Conservation (phyloP, 192 early-diverging fungal genomes). For the Coemansia sp. region DNA sequence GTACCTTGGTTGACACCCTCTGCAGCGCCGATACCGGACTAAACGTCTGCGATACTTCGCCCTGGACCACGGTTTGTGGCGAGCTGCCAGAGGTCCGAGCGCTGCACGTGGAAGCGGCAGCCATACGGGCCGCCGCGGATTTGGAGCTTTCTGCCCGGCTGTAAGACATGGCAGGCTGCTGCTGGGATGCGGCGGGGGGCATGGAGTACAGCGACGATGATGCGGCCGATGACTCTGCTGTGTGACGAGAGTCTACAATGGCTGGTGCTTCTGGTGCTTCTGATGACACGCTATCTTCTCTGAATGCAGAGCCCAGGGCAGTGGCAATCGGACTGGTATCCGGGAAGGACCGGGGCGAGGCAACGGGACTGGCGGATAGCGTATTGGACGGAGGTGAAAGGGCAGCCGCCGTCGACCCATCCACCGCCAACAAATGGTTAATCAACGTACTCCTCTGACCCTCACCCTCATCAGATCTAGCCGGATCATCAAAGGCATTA, state of each 20-base stretch:
- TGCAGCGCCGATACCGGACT: neutral
- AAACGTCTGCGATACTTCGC: neutral
- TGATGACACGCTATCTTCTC: neutral
- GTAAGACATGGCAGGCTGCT: neutral
- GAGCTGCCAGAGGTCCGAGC: neutral
- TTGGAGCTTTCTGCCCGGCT: conserved; percentile 12
- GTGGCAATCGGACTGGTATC: neutral
- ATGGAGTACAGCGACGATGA: neutral
- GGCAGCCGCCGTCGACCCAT: neutral
- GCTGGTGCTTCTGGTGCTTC: no score
- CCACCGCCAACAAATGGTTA: neutral
- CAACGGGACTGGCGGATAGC: no score
- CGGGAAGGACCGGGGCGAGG: no score
- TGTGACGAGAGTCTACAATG: no score
- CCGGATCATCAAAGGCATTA: conserved; percentile 9
- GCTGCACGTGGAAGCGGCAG: neutral
- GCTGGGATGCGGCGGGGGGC: neutral
- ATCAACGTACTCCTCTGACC: neutral
- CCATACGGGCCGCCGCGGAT: neutral
- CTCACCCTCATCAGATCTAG: neutral
- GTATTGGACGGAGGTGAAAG: no score
- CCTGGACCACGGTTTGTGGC: neutral
- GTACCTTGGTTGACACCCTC: conserved; percentile 21
- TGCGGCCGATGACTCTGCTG: no score
- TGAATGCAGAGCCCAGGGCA: neutral